Evolutionary conservation across 352 stramenopile genomes (phyloP).

Genomic region (Pythium aristosporum): DNA sequence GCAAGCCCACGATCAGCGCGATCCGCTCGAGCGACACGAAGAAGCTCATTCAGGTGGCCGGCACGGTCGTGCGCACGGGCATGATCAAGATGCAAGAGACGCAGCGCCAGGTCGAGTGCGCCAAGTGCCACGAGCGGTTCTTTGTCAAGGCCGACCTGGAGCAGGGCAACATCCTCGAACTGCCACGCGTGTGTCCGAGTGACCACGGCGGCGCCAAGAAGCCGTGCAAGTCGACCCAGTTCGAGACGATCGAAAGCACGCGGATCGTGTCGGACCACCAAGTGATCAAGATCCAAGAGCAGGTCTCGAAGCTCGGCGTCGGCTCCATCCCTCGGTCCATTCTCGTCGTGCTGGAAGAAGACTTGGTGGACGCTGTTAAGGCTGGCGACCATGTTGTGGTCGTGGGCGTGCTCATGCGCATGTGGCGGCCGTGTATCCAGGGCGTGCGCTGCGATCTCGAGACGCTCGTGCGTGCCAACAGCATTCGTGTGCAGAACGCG

Average conservation of each 20-base stretch:
- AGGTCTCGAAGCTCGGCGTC: slow-evolving; percentile 88
- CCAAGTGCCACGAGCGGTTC: slow-evolving; percentile 76
- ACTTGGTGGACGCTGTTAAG: slow-evolving; percentile 81
- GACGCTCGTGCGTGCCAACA: slow-evolving; percentile 80
- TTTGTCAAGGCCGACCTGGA: slow-evolving; percentile 88
- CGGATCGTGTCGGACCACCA: slow-evolving; percentile 76
- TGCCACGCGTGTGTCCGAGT: slow-evolving; percentile 37
- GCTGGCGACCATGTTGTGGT: slow-evolving; percentile 96
- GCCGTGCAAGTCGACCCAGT: slow-evolving; percentile 81
- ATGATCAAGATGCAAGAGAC: slow-evolving; percentile 94
- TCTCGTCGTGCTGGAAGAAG: slow-evolving; percentile 93
- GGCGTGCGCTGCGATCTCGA: slow-evolving; percentile 91
- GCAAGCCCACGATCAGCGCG: slow-evolving; percentile 86
- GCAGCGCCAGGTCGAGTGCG: slow-evolving; percentile 84
- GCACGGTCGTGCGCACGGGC: slow-evolving; percentile 89
- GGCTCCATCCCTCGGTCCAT: slow-evolving; percentile 94
- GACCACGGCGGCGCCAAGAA: slow-evolving; percentile 30
- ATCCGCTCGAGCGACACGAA: slow-evolving; percentile 91
- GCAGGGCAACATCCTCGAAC: slow-evolving; percentile 87
- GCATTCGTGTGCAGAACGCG: slow-evolving; percentile 68
- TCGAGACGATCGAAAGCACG: slow-evolving; percentile 49
- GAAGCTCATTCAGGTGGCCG: slow-evolving; percentile 80
- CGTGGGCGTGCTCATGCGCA: slow-evolving; percentile 90
- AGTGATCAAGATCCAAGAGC: slow-evolving; percentile 97
- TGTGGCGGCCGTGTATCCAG: slow-evolving; percentile 84